A percentile compares a stretch with the other conserved stretches of the same genome.
These are phyloP conservation scores for Cyanodermella asteris DNA, from an alignment of 2,329 filamentous ascomycete genomes.

Conservation along the genomic window DNA sequence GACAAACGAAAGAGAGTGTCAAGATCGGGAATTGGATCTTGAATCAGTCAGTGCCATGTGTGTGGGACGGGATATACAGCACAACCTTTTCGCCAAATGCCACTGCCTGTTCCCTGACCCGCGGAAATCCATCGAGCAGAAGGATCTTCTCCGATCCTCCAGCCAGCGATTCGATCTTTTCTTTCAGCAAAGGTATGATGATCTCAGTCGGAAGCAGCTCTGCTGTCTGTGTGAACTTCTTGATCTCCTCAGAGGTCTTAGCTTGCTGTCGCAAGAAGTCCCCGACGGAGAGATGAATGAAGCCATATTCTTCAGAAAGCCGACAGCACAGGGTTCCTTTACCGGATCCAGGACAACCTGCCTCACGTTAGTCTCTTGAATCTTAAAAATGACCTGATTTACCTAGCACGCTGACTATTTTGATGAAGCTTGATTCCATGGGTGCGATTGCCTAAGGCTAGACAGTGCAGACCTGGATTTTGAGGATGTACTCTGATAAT, in stretches of 20 bases:
- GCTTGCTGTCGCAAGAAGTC: slow-evolving; percentile 7
- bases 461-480: too few species aligned
- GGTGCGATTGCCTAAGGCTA: not conserved
- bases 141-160: too few species aligned
- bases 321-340: slow-evolving; percentile 10
- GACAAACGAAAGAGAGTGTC: too few species aligned
- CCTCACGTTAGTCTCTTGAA: not conserved
- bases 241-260: too few species aligned
- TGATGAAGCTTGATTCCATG: not conserved
- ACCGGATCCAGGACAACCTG: slow-evolving; percentile 10
- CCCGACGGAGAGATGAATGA: slow-evolving; percentile 9
- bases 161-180: too few species aligned
- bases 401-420: slow-evolving; percentile 5
- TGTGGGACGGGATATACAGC: too few species aligned
- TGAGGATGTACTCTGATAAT: too few species aligned
- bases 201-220: slow-evolving; percentile 4
- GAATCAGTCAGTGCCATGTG: too few species aligned
- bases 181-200: slow-evolving; percentile 2
- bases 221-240: too few species aligned
- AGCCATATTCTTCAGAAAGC: slow-evolving; percentile 5
- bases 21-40: too few species aligned
- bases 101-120: slow-evolving; percentile 1
- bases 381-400: not conserved
- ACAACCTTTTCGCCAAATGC: too few species aligned
- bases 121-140: slow-evolving; percentile 3